Evolutionary conservation across 495 filamentous ascomycete genomes (phyloP).

Genomic region (Annulohypoxylon moriforme): DNA sequence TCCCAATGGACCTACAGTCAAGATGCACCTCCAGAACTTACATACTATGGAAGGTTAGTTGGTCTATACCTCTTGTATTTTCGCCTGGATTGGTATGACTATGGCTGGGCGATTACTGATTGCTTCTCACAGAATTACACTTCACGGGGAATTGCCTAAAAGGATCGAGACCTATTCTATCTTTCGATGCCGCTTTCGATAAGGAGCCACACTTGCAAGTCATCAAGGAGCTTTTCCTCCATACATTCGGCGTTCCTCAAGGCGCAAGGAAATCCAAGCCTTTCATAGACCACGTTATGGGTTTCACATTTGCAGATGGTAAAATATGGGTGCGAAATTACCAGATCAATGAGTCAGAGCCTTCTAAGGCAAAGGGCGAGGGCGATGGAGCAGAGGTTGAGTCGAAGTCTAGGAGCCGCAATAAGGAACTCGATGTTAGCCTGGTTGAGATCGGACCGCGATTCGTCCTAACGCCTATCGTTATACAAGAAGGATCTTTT

Average conservation of each 20-base stretch:
- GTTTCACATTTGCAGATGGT: constrained; percentile 90
- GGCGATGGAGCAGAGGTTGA: constrained; percentile 47
- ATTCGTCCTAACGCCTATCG: constrained; percentile 94
- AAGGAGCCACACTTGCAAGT: constrained; percentile 74
- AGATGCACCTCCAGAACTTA: constrained; percentile 79
- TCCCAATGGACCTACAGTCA: constrained; percentile 88
- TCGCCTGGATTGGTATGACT: neutral
- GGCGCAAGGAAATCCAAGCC: constrained; percentile 89
- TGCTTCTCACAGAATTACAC: constrained; percentile 72
- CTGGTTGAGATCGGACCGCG: constrained; percentile 95
- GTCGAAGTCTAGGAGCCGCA: constrained; percentile 51
- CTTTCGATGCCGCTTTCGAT: constrained; percentile 90
- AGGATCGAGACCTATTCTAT: constrained; percentile 92
- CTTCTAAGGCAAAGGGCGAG: constrained; percentile 58
- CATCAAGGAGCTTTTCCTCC: constrained; percentile 87
- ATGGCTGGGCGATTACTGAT: constrained; percentile 2
- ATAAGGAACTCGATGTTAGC: constrained; percentile 75
- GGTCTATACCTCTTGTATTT: constrained; percentile 39
- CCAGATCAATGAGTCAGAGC: constrained; percentile 87
- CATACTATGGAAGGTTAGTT: constrained; percentile 49
- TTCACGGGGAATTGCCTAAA: constrained; percentile 98
- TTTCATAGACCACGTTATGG: constrained; percentile 94
- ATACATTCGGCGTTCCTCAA: constrained; percentile 94
- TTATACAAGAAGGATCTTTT: constrained; percentile 95
- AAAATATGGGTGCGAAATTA: constrained; percentile 98